Conservation (phyloP, 2,329 filamentous ascomycete species). For the Diaporthe sp. region DNA sequence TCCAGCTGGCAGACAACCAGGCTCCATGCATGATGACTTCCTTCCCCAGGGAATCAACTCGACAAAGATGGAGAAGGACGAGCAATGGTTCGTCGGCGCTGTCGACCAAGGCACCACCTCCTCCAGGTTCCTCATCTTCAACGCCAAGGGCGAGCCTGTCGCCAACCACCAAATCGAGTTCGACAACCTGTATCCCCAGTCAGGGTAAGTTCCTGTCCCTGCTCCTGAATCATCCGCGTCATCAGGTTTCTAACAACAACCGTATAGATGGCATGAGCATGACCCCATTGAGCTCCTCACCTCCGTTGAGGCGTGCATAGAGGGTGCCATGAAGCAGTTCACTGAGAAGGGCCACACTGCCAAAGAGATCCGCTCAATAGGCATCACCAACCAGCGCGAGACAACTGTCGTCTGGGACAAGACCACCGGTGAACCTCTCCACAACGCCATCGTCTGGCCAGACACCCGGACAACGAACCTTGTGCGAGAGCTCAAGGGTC, state of each 20-base stretch:
- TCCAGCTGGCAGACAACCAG: conserved; percentile 26
- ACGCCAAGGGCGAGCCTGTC: conserved; percentile 81
- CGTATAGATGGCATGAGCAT: conserved; percentile 87
- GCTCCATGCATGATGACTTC: conserved; percentile 39
- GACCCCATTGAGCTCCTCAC: conserved; percentile 82
- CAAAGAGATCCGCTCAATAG: conserved; percentile 80
- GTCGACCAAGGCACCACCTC: conserved; percentile 95
- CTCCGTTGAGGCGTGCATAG: conserved; percentile 85
- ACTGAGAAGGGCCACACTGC: conserved; percentile 76
- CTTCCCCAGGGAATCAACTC: conserved; percentile 47
- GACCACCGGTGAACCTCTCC: conserved; percentile 82
- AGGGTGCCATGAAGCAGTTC: conserved; percentile 81
- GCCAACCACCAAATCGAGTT: conserved; percentile 91
- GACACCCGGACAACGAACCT: conserved; percentile 83
- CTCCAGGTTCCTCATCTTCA: conserved; percentile 91
- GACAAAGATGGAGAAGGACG: conserved; percentile 46
- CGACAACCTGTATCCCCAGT: conserved; percentile 84
- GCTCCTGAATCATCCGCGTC: conserved; percentile 34
- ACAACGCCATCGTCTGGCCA: conserved; percentile 92
- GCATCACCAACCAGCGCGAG: conserved; percentile 92
- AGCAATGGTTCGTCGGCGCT: conserved; percentile 80
- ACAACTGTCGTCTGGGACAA: conserved; percentile 89
- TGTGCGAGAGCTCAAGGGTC: conserved; percentile 81
- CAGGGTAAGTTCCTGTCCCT: conserved; percentile 74
- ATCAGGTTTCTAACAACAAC: conserved; percentile 37